Evolutionary conservation across 2,329 filamentous ascomycete genomes (phyloP), one percentile per base, ranked within the genome.

Genomic region (Fusarium nodosum): DNA sequence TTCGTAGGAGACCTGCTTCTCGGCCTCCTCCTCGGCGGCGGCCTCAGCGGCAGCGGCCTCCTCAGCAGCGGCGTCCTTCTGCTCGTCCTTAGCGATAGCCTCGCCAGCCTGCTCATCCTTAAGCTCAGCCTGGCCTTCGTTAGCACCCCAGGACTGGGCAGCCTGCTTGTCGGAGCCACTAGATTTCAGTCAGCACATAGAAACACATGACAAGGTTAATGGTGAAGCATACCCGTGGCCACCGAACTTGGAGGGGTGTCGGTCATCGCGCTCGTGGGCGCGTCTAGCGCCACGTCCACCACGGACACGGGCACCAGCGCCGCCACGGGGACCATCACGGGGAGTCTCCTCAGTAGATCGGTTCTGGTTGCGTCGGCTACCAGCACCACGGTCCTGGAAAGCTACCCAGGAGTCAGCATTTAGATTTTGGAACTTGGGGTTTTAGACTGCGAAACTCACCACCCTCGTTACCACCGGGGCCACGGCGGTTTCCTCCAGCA

Each of bases 101-200:
- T 97, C 94, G 75, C 92, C 96, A 75, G 91, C 93, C 83, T 93
- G 89, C 87, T 98, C 96, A 77, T 98, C 96, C 78, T 92, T 92
- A 83, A 92, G 90, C 84, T 97, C 93, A 78, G 91, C 91, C 68
- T 90, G 85, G 77, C 94, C 96, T 78, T 93, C 91, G 75, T 87
- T 87, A 78, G 88, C 90, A 76, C 95, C 96, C 94, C 95, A 98
- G 76, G 93, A 92, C 82, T 95, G 92, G 78, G 90, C 92, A 79
- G 91, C 90, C 83, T 95, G 91, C 89, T 97, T 97, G 76, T 93
- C 91, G 77, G 92, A 91, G 72, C 93, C 91, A 77, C 92, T 93
- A 58, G 36, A 74, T 73, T 47, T 72, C 75, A 68, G 59, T 76
- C 46, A 75, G 74, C 39, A 67, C 52, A 53, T 34, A 20, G 7